Base-by-base conservation (phyloP, 176 grass and related monocot species). In the Cocos nucifera region DNA sequence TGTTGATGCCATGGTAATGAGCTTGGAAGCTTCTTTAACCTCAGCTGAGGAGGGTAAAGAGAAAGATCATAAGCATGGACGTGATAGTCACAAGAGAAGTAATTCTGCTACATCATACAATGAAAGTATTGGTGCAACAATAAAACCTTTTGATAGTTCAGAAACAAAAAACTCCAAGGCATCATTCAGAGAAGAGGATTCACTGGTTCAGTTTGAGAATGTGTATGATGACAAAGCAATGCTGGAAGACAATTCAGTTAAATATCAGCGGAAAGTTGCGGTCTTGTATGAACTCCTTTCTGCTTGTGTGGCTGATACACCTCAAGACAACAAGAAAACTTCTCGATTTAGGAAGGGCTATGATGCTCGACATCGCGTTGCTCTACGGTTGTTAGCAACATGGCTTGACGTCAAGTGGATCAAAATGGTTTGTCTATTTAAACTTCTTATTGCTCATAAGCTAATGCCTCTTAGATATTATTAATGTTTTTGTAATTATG, bases 281-380 rank as follows among this genome's bases (percentile, higher is more conserved):
- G 64, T 97, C 58, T 68, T 97, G 63, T 91, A 91, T 76, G 85
- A 88, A 69, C 83, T 97, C 57, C 87, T 97, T 32, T 97, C 93
- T 50, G 84, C 93, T 21, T 97, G 93, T 68, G 93, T 97, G 28
- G 87, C 93, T 10, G 93, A 97, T 63, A 80, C 81, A 65, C 65
- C 75, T 58, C 73, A 85, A 66, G 78, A 88, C 0, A 75, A 73
- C 53, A 64, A 72, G 56, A 83, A 75, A 0, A 70, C 69, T 6
- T 83, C 78, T n/a, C 71, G 70, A 57, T 8, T 88, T 59, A 82
- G 84, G 63, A 97, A 88, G 73, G 87, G 93, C 12, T 97, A 97
- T 83, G 93, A 97, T 83, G 87, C 93, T 15, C 80, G 93, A 58
- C 93, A 97, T 75, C 87, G 93, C 30, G 87, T 90, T 28, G 87